phyloP scores from a whole-genome alignment of 345 rosid species.

The Pseudoturritis turrita region DNA sequence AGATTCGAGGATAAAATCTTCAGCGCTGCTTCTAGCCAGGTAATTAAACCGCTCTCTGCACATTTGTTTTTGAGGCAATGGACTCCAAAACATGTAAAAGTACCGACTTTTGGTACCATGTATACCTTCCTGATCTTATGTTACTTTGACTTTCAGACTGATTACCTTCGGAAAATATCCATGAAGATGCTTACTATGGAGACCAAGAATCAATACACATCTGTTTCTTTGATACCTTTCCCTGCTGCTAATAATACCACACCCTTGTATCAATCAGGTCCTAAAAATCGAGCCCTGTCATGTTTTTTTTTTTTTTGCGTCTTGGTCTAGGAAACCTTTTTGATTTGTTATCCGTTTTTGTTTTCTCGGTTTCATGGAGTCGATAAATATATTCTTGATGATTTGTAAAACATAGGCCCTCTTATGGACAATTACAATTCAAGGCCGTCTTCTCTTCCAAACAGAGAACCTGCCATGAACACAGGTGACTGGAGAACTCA shows the following conservation, averaged over 20 bases:
- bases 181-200: slow-evolving; percentile 60
- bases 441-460: slow-evolving; percentile 29
- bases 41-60: not conserved
- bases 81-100: not conserved
- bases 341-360: no score
- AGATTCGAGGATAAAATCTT: slow-evolving; percentile 69
- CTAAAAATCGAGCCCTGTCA: no score
- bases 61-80: not conserved
- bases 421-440: slow-evolving; percentile 25
- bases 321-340: no score
- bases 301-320: no score
- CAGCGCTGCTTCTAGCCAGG: slow-evolving; percentile 50
- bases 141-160: slow-evolving; percentile 36
- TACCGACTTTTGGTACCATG: not conserved
- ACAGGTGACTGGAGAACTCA: slow-evolving; percentile 52
- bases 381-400: no score
- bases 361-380: no score
- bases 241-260: slow-evolving; percentile 16
- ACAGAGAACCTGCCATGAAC: slow-evolving; percentile 35
- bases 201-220: not conserved
- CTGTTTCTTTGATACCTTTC: slow-evolving; percentile 34
- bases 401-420: not conserved
- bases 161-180: slow-evolving; percentile 61
- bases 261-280: no score
- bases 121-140: not conserved